These are phyloP conservation scores for Hymenoscyphus infarciens DNA, from an alignment of 2,329 filamentous ascomycete genomes.

Conservation along the genomic window DNA sequence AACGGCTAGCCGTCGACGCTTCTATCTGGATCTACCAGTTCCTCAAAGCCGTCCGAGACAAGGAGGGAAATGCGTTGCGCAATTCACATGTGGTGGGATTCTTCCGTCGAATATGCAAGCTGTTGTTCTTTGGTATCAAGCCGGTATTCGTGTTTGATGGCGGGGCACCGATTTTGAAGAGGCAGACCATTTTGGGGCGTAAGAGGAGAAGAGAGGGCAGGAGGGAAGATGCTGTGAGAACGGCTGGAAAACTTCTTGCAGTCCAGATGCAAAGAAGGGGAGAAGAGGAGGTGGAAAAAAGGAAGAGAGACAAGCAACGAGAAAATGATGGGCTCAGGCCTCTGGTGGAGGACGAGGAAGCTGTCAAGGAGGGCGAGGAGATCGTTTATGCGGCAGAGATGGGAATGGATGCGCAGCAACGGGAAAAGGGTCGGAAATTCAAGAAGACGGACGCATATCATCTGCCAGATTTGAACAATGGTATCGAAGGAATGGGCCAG, in stretches of 20 bases:
- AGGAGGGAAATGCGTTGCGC: conserved; percentile 92
- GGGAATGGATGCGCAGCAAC: conserved; percentile 74
- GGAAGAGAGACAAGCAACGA: conserved; percentile 39
- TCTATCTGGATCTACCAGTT: conserved; percentile 99
- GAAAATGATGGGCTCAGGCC: conserved; percentile 40
- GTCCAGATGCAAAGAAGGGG: conserved; percentile 90
- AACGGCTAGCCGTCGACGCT: conserved; percentile 93
- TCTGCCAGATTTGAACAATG: conserved; percentile 76
- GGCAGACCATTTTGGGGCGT: conserved; percentile 79
- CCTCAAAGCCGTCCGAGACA: conserved; percentile 96
- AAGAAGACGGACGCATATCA: conserved; percentile 94
- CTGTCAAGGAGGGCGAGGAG: conserved; percentile 62
- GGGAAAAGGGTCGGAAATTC: conserved; percentile 71
- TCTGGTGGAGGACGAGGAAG: conserved; percentile 59
- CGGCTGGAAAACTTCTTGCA: conserved; percentile 85
- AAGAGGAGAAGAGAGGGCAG: conserved; percentile 81
- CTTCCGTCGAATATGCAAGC: conserved; percentile 96
- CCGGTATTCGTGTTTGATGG: conserved; percentile 99
- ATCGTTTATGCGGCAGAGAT: conserved; percentile 90
- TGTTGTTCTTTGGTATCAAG: conserved; percentile 92
- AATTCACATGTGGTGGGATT: conserved; percentile 97
- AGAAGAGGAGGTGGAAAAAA: conserved; percentile 75
- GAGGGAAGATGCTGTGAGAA: conserved; percentile 86
- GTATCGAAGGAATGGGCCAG: conserved; percentile 80
- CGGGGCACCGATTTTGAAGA: conserved; percentile 84